Evolutionary conservation across 1,284 basidiomycete genomes (phyloP).

Genomic region (Cerioporus squamosus): DNA sequence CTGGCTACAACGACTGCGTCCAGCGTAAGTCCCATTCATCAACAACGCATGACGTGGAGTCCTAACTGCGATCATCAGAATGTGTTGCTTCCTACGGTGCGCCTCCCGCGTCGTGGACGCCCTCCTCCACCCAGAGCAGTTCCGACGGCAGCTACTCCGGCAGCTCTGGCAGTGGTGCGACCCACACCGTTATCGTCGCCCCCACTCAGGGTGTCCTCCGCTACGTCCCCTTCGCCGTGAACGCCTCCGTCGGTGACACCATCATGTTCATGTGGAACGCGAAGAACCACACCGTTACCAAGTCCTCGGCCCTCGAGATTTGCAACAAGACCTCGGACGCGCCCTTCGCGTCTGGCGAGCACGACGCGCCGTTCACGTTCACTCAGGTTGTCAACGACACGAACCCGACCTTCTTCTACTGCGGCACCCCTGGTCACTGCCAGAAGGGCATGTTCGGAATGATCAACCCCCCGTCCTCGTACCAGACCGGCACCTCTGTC

Average conservation of each 20-base stretch:
- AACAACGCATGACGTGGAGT: background rate
- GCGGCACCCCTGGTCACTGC: constrained; percentile 65
- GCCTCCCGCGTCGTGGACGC: constrained; percentile 39
- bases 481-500: constrained; percentile 47
- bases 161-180: constrained; percentile 52
- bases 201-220: constrained; percentile 76
- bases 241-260: constrained; percentile 77
- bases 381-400: constrained; percentile 74
- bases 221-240: constrained; percentile 73
- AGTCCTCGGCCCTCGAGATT: constrained; percentile 62
- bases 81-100: constrained; percentile 65
- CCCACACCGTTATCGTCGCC: constrained; percentile 77
- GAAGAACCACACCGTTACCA: constrained; percentile 79
- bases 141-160: constrained; percentile 25
- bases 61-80: constrained; percentile 44
- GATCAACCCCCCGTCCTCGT: constrained; percentile 66
- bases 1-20: constrained; percentile 70
- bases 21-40: constrained; percentile 52
- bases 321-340: constrained; percentile 70
- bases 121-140: constrained; percentile 12
- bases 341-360: constrained; percentile 67
- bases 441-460: constrained; percentile 84
- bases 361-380: constrained; percentile 68
- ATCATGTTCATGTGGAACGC: constrained; percentile 75
- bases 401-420: constrained; percentile 73